Percentiles rank a stretch among this genome's conserved stretches.
phyloP scores from a whole-genome alignment of 768 basidiomycete genomes.

The Russula virescens region DNA sequence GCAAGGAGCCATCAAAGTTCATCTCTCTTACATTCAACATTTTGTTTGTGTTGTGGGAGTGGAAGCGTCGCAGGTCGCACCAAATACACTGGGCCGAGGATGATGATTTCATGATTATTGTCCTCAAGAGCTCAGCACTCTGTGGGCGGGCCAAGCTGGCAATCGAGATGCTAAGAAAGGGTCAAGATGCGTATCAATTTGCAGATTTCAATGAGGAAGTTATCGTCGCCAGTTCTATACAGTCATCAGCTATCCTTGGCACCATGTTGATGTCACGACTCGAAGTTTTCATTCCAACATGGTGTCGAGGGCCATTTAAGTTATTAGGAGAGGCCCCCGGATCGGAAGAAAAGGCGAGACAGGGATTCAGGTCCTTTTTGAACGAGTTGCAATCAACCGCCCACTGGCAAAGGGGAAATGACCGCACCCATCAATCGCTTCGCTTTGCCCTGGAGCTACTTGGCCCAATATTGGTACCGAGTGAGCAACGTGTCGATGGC shows the following conservation, averaged over 20 bases:
- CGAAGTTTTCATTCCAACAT: background rate
- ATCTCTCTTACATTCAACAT: background rate
- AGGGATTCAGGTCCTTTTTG: background rate
- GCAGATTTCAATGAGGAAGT: background rate
- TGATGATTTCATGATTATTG: background rate
- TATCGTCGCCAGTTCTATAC: background rate
- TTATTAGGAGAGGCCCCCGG: too few relatives aligned
- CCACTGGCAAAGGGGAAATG: too few relatives aligned
- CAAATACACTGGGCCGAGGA: background rate
- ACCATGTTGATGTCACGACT: background rate
- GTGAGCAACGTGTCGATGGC: background rate
- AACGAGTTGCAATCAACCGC: background rate
- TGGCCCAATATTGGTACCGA: background rate
- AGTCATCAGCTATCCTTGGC: background rate
- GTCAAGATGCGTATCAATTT: background rate
- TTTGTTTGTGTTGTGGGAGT: background rate
- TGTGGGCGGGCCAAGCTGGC: background rate
- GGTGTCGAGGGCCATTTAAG: background rate
- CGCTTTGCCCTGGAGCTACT: background rate
- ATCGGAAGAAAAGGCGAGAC: background rate
- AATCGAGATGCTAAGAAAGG: background rate
- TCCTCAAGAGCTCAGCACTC: background rate
- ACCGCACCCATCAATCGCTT: background rate
- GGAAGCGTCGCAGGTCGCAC: background rate
- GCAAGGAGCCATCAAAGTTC: background rate